Evolutionary conservation across 768 basidiomycete species (phyloP), one percentile per base, ranked within the genome.

Genomic region (Russula brevipes): DNA sequence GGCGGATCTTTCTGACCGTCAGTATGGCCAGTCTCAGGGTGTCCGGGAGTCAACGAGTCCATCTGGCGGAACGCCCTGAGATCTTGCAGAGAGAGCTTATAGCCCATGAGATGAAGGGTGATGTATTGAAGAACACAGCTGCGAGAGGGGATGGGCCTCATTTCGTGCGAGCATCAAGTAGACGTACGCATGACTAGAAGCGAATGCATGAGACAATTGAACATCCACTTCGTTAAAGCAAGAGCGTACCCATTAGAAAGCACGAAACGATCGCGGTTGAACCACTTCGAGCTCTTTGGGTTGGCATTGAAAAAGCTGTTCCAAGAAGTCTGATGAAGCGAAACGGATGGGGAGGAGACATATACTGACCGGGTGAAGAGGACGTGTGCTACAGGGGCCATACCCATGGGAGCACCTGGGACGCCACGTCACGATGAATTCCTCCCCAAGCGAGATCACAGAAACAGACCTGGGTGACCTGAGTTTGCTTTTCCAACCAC

Each of bases 211-310:
- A 66, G 19, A 72, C 47, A 60, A 57, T 36, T 5, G 19, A 14
- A 38, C 54, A 51, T 12, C 14, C 61, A 54, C 57, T 16, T 2
- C 11, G 38, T 19, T 44, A 54, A 36, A 31, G 61, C 24, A 45
- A 54, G 24, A 10, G 76, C 88, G 68, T 75, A 94, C 85, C 94
- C 94, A 72, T 96, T 96, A 68, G 94, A 97, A 68, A 97, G 86
- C 64, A 98, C 94, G 70, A 96, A 98, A 76, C 94, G 88, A 80
- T 97, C 94, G 65, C 95, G 88, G 78, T 95, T 96, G 78, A 88
- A 89, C 94, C 93, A 96, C 75, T 91, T 87, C 46, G 94, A 85
- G 79, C 82, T 88, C 75, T 86, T 86, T 54, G 94, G 90, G 78
- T 94, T 95, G 70, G 87, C 86, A 67, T 89, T 89, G 78, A 97